Evolutionary conservation across 208 protist species (phyloP).

Genomic region (Sergeia podlipaevii): DNA sequence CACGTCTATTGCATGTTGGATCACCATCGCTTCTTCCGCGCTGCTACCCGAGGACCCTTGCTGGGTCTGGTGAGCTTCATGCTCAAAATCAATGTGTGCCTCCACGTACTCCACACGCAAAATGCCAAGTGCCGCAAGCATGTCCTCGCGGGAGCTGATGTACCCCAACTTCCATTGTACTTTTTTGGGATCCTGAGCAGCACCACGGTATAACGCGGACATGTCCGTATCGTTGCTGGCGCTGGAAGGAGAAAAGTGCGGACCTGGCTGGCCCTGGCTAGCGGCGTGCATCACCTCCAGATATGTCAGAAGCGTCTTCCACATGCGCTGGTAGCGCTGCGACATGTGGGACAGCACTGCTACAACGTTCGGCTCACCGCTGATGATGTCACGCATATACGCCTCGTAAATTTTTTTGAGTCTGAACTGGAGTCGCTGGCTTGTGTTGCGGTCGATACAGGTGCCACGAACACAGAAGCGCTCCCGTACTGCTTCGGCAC

Average conservation of each 20-base stretch:
- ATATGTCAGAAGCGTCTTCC: conserved; percentile 47
- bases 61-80: not conserved
- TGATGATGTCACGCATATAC: conserved; percentile 41
- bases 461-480: conserved; percentile 61
- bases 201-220: conserved; percentile 2
- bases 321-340: conserved; percentile 72
- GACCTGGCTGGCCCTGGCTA: too few species aligned
- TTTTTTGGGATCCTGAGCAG: conserved; percentile 5
- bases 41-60: too few species aligned
- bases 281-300: conserved; percentile 51
- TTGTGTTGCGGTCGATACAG: conserved; percentile 40
- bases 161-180: conserved; percentile 65
- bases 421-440: conserved; percentile 19
- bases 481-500: not conserved
- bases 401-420: conserved; percentile 41
- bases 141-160: conserved; percentile 22
- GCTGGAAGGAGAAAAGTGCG: not conserved
- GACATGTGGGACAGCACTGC: conserved; percentile 42
- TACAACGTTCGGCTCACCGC: conserved; percentile 30
- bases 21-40: too few species aligned
- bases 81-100: conserved; percentile 13
- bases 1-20: conserved; percentile 2
- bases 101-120: conserved; percentile 64
- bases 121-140: conserved; percentile 52
- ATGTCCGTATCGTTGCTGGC: not conserved